Conservation (phyloP, 2,329 filamentous ascomycete genomes). For the Aspergillus sp. region DNA sequence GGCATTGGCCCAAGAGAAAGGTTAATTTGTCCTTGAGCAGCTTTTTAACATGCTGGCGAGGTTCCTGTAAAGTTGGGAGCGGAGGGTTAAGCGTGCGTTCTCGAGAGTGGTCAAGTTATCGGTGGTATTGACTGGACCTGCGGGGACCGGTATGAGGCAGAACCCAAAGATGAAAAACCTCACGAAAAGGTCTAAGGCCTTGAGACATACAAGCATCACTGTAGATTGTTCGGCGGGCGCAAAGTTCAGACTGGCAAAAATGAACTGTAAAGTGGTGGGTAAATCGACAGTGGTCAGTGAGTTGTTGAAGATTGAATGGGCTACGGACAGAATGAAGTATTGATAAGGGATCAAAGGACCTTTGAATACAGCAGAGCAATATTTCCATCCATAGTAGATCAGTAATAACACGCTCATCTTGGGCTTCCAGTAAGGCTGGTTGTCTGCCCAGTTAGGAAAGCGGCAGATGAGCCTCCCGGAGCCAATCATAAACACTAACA, state of each 20-base stretch:
- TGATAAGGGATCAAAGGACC: neutral
- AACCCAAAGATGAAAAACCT: neutral
- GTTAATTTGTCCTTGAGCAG: neutral
- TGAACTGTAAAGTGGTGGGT: neutral
- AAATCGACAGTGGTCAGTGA: neutral
- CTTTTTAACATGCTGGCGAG: neutral
- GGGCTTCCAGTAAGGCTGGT: neutral
- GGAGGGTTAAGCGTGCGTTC: neutral
- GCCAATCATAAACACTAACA: neutral
- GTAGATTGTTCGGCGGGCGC: neutral
- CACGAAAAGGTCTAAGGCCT: neutral
- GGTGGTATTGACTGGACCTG: neutral
- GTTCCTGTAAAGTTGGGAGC: neutral
- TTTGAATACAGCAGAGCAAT: neutral
- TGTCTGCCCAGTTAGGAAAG: neutral
- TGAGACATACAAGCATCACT: neutral
- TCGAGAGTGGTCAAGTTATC: neutral
- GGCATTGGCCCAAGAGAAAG: neutral
- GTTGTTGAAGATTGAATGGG: neutral
- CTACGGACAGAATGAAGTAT: neutral
- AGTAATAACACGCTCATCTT: neutral
- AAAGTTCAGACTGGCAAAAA: neutral
- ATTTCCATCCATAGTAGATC: neutral
- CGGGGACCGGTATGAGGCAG: neutral
- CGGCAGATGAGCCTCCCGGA: neutral